Evolutionary conservation across 192 early-diverging fungal genomes (phyloP), one percentile per base, ranked within the genome.

Genomic region (Linnemannia zychae): DNA sequence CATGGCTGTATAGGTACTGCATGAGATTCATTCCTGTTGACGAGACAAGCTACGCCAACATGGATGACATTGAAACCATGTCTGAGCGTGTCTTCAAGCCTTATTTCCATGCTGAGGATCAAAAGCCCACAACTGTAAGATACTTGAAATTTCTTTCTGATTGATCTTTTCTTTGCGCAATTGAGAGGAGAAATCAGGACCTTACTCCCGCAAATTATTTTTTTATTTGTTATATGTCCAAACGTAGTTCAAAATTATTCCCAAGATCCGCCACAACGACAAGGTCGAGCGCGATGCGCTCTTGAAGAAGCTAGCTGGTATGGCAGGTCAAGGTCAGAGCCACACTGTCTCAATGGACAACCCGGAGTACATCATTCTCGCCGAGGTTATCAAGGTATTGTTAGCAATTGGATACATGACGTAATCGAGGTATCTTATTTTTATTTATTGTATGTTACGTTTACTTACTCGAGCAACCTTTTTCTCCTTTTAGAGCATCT

Each of bases 341-440:
- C 93, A 94, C 70, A 72, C 37, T 17, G 93, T 94, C 9, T 87
- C 93, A 63, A 77, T 94, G 71, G 87, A 76, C 17, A 72, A 91
- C 11, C 92, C 93, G 0, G 76, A 88, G n/a, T 86, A 89, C 3
- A 83, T 86, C 9, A 86, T 94, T 34, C 84, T 94, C 36, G 90
- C 90, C 12, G 93, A 94, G 72, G 82, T 94, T 6, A 88, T 91
- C 65, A 92, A 92, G 89, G 92, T 90, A 84, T 22, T 74, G 49
- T 17, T 76, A 18, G 33, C 16, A 36, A 47, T 22, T 36, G n/a
- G n/a, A n/a, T n/a, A n/a, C n/a, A n/a, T n/a, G n/a, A n/a, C n/a
- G n/a, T n/a, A n/a, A n/a, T n/a, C n/a, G n/a, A n/a, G n/a, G n/a
- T n/a, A n/a, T n/a, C n/a, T n/a, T n/a, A n/a, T n/a, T n/a, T n/a